phyloP scores from a whole-genome alignment of 2,329 filamentous ascomycete species.

The Taxawa tesnikishii region DNA sequence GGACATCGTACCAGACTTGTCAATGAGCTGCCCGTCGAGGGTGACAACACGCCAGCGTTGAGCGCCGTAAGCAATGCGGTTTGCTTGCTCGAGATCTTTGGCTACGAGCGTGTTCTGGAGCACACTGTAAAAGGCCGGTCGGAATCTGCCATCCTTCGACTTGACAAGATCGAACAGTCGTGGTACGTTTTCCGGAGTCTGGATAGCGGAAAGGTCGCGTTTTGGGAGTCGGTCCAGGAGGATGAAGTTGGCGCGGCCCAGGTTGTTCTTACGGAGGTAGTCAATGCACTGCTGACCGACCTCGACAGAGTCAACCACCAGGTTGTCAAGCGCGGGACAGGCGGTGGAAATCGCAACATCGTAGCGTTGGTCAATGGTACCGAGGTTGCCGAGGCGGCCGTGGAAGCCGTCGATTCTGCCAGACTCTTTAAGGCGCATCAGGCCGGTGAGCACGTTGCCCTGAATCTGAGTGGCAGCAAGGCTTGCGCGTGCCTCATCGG shows the following conservation, averaged over 20 bases:
- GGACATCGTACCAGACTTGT: conserved; percentile 97
- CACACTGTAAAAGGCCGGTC: conserved; percentile 86
- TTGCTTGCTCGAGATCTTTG: conserved; percentile 85
- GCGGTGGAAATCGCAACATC: conserved; percentile 98
- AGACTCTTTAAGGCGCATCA: conserved; percentile 92
- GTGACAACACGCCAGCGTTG: conserved; percentile 95
- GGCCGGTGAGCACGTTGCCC: conserved; percentile 67
- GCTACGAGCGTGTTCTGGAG: conserved; percentile 93
- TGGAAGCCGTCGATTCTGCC: conserved; percentile 96
- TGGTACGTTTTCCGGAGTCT: conserved; percentile 85
- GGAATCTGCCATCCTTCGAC: conserved; percentile 76
- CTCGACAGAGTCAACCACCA: conserved; percentile 93
- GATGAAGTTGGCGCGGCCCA: conserved; percentile 94
- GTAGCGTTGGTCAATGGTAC: conserved; percentile 85
- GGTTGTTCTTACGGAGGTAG: conserved; percentile 91
- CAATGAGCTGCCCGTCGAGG: conserved; percentile 86
- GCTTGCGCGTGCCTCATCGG: conserved; percentile 86
- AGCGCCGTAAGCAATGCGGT: conserved; percentile 89
- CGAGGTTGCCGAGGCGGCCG: conserved; percentile 84
- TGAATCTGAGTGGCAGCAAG: conserved; percentile 83
- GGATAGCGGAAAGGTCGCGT: conserved; percentile 65
- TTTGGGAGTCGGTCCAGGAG: conserved; percentile 76
- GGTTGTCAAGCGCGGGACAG: conserved; percentile 81
- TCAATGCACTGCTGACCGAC: conserved; percentile 97
- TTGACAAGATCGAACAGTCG: conserved; percentile 87